A percentile compares a stretch with the other conserved stretches of the same genome.
Conservation (phyloP, 169 alveolate genomes). For the Besnoitia besnoiti region DNA sequence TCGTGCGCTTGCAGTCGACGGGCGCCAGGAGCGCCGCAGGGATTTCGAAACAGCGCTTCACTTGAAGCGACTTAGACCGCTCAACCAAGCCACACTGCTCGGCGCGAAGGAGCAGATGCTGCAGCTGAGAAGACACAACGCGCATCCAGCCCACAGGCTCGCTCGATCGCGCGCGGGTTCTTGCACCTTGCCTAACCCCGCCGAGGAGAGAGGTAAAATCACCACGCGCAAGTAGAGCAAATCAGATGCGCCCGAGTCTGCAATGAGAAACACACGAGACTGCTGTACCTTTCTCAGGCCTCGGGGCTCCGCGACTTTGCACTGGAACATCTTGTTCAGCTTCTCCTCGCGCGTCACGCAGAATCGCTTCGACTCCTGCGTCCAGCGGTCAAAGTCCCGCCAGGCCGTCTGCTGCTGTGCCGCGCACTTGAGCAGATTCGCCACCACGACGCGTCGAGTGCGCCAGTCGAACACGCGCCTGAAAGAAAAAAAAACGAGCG, state of each 20-base stretch:
- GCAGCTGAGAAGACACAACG: conserved; percentile 28
- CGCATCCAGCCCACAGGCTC: too few species aligned
- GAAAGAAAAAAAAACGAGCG: not conserved
- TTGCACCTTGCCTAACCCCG: too few species aligned
- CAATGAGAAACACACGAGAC: too few species aligned
- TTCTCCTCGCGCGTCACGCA: conserved; percentile 54
- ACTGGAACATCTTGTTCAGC: conserved; percentile 44
- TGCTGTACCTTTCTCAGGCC: conserved; percentile 62
- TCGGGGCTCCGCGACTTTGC: conserved; percentile 56
- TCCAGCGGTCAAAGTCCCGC: conserved; percentile 10
- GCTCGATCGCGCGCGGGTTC: too few species aligned
- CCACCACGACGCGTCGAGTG: conserved; percentile 37
- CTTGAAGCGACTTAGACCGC: not conserved
- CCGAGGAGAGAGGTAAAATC: not conserved
- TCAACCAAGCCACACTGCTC: conserved; percentile 63
- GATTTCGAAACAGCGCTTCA: not conserved
- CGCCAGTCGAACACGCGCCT: conserved; percentile 52
- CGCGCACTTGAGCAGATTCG: conserved; percentile 52
- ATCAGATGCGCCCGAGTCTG: too few species aligned
- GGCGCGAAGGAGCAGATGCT: conserved; percentile 60
- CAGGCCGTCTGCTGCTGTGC: conserved; percentile 35
- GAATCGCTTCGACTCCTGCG: not conserved
- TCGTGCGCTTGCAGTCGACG: not conserved
- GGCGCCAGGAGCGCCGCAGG: not conserved
- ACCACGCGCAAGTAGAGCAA: not conserved